phyloP scores from a whole-genome alignment of 2,329 filamentous ascomycete genomes.

The Zymoseptoria pseudotritici region DNA sequence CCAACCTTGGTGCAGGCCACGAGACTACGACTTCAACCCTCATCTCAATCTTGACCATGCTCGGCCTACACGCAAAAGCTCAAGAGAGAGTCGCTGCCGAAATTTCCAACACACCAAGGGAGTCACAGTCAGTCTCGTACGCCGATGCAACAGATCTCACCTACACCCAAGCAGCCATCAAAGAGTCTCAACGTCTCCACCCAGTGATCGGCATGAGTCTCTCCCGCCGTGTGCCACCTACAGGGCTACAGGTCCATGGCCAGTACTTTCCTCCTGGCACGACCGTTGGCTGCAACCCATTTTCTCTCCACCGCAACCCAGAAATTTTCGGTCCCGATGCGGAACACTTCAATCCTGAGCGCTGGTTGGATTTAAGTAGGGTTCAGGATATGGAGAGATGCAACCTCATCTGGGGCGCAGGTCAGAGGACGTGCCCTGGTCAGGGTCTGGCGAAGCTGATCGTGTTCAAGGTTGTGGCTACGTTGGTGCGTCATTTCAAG shows the following conservation, averaged over 20 bases:
- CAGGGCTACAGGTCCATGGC: slow-evolving; percentile 31
- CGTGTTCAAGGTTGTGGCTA: slow-evolving; percentile 12
- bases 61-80: slow-evolving; percentile 4
- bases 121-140: slow-evolving; percentile 2
- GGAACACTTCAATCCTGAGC: slow-evolving; percentile 30
- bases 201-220: slow-evolving; percentile 37
- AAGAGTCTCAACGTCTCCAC: slow-evolving; percentile 39
- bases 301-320: slow-evolving; percentile 27
- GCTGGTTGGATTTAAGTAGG: slow-evolving; percentile 25
- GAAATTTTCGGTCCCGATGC: slow-evolving; percentile 29
- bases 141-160: slow-evolving; percentile 27
- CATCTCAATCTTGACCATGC: slow-evolving; percentile 7
- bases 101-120: background rate
- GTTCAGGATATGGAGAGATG: slow-evolving; percentile 14
- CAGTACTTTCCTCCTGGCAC: slow-evolving; percentile 27
- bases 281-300: slow-evolving; percentile 27
- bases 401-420: slow-evolving; percentile 18
- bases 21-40: slow-evolving; percentile 14
- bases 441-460: slow-evolving; percentile 24
- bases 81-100: slow-evolving; percentile 1
- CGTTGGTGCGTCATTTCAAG: slow-evolving; percentile 8
- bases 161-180: slow-evolving; percentile 38
- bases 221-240: slow-evolving; percentile 32
- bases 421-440: slow-evolving; percentile 17
- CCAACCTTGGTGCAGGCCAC: slow-evolving; percentile 15